Evolutionary conservation across 179 eudicot genomes (phyloP).

Genomic region (Spergularia azorica): DNA sequence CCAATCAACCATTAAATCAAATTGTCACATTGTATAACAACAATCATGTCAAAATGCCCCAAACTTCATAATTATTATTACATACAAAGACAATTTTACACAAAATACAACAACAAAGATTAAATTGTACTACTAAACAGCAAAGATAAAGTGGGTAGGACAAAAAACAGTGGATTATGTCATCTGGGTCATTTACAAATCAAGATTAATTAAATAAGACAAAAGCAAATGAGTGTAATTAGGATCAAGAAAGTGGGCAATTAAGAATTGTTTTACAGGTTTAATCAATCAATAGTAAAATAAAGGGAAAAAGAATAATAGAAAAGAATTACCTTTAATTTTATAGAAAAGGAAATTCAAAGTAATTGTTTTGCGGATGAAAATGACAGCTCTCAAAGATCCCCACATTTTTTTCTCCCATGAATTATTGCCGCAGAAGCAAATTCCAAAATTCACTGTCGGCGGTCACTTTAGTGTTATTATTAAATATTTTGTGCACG

Average conservation of each 20-base stretch:
- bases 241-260: conserved; percentile 28
- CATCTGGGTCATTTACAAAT: conserved; percentile 33
- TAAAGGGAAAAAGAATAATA: background rate
- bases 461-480: background rate
- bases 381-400: conserved; percentile 19
- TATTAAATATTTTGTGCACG: too few species aligned
- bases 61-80: conserved; percentile 1
- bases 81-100: conserved; percentile 10
- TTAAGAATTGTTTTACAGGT: conserved; percentile 5
- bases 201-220: conserved; percentile 9
- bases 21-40: conserved; percentile 3
- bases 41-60: background rate
- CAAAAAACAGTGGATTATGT: conserved; percentile 22
- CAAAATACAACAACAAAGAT: background rate
- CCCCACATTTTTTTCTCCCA: background rate
- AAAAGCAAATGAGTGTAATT: conserved; percentile 25
- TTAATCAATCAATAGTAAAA: conserved; percentile 4
- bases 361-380: conserved; percentile 14
- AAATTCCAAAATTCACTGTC: background rate
- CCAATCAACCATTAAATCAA: background rate
- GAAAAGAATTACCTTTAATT: conserved; percentile 17
- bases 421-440: background rate
- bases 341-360: background rate
- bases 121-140: background rate
- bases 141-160: background rate